Base-by-base conservation (phyloP, 2,329 filamentous ascomycete species). In the Colletotrichum tropicicola region DNA sequence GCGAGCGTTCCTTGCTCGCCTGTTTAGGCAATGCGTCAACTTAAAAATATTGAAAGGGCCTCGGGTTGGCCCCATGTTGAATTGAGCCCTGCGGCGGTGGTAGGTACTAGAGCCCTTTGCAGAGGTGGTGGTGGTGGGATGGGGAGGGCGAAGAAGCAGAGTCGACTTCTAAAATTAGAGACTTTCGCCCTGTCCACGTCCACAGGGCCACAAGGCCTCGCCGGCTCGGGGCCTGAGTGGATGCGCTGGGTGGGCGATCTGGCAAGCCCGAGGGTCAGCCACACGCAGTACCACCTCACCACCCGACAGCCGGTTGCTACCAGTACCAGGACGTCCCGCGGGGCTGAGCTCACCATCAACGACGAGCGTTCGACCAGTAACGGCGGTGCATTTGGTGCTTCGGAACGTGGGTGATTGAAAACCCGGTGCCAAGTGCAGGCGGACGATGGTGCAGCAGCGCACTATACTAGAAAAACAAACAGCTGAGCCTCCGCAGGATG, bases 401-500 rank as follows among this genome's bases (percentile, higher is more conserved):
- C 43, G 61, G 48, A 27, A 41, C 61, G 35, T 61, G 61, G 57
- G 35, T 12, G 15, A 51, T 55, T 23, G 49, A 65, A 49, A 55
- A 51, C 44, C 48, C 61, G 35, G 49, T 49, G 35, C 44, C 44
- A 51, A 51, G 44, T 41, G 48, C 25, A 27, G n/a, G 7, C 15
- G n/a, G 13, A 21, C 12, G 10, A 44, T 25, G 37, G 28, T 12
- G 25, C 28, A 51, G 6, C 30, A 32, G 30, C 7, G 25, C 21
- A 41, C 12, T 28, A n/a, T 15, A 15, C 25, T 12, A 23, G 28
- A 23, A 56, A 54, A 53, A 45, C 19, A 61, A 47, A 48, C 27
- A 56, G 62, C 62, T 65, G 51, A 65, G 62, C 62, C 62, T 55
- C 62, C 49, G 44, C 35, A 65, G 51, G 62, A 65, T 65, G 62